Conservation (phyloP, 2,329 filamentous ascomycete genomes). For the Diplodia corticola region DNA sequence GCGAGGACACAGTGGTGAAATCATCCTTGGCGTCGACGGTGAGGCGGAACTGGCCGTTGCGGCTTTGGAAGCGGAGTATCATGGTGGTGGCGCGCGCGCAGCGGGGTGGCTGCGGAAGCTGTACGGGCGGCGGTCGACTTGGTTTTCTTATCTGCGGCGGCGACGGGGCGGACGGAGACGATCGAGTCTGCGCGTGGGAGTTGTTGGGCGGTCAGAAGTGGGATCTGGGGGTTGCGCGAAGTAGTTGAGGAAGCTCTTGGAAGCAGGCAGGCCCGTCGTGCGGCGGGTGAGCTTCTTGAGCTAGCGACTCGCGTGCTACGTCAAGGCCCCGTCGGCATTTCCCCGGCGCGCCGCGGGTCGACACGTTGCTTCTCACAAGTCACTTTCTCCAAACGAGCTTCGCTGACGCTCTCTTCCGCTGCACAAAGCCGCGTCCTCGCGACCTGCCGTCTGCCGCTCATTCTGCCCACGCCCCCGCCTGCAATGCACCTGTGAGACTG, state of each 20-base stretch:
- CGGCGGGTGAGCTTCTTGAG: neutral
- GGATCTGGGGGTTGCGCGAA: neutral
- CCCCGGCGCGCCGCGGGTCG: constrained; percentile 1
- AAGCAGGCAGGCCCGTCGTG: neutral
- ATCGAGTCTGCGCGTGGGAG: neutral
- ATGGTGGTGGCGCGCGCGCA: constrained; percentile 48
- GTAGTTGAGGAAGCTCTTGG: neutral
- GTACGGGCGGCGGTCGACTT: neutral
- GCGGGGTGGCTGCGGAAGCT: constrained; percentile 14
- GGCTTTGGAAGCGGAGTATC: constrained; percentile 83
- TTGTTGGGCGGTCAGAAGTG: neutral
- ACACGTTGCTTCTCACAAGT: constrained; percentile 17
- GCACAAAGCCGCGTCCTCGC: constrained; percentile 9
- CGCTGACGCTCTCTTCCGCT: neutral
- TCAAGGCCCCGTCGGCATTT: constrained; percentile 7
- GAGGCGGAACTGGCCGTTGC: constrained; percentile 89
- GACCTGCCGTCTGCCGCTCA: constrained; percentile 6
- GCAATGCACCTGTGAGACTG: constrained; percentile 15
- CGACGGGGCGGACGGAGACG: neutral
- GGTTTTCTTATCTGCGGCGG: neutral
- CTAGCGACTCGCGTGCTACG: constrained; percentile 20
- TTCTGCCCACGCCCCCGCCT: constrained; percentile 1
- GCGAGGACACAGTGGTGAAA: constrained; percentile 60
- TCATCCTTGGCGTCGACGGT: constrained; percentile 72
- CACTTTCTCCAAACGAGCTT: neutral